These are phyloP conservation scores for Puccinia novopanici DNA, from an alignment of 1,284 basidiomycete species.

Conservation along the genomic window DNA sequence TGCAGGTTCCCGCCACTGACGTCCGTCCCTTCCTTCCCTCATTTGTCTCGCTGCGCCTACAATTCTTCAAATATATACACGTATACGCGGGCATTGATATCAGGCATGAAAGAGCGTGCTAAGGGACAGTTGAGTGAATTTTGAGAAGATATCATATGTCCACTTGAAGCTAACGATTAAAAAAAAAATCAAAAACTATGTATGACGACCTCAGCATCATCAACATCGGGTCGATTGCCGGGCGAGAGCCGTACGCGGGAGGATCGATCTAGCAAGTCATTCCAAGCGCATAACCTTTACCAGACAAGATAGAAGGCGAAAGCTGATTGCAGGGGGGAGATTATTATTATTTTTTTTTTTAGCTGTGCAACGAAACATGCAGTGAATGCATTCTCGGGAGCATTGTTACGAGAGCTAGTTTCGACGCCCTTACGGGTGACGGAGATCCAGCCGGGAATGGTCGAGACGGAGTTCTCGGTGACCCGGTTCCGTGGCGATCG, in stretches of 20 bases:
- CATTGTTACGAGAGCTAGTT: constrained; percentile 79
- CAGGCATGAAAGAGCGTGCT: constrained; percentile 84
- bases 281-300: background rate
- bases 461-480: constrained; percentile 74
- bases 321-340: background rate
- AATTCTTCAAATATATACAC: too few relatives aligned
- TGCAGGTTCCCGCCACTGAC: constrained; percentile 42
- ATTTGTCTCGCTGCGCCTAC: too few relatives aligned
- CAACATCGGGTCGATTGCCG: constrained; percentile 90
- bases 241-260: constrained; percentile 84
- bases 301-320: constrained; percentile 61
- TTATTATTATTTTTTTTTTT: background rate
- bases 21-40: too few relatives aligned
- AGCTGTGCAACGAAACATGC: constrained; percentile 83
- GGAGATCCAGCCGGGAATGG: constrained; percentile 74
- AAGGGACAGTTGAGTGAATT: constrained; percentile 67
- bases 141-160: background rate
- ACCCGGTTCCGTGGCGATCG: constrained; percentile 83
- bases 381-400: constrained; percentile 80
- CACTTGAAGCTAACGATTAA: background rate
- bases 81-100: background rate
- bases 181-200: background rate
- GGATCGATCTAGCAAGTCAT: constrained; percentile 66
- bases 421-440: constrained; percentile 87
- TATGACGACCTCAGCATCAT: constrained; percentile 66